Evolutionary conservation across 176 grass and related monocot species (phyloP).

Genomic region (Thalia dealbata): DNA sequence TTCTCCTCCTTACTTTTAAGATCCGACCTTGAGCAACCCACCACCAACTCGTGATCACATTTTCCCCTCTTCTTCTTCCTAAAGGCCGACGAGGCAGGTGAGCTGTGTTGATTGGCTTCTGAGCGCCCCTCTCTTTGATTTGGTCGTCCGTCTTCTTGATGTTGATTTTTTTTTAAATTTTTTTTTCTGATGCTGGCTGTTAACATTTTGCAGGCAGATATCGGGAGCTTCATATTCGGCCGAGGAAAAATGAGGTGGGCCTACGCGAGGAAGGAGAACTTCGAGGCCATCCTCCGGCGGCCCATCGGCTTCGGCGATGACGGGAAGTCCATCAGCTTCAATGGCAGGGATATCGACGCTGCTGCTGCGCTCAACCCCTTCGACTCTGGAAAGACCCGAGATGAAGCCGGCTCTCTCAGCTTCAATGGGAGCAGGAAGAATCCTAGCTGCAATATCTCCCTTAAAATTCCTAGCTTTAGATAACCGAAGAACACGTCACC

Average conservation of each 20-base stretch:
- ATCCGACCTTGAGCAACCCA: too few species aligned
- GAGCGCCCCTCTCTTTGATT: too few species aligned
- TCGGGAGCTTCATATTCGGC: too few species aligned
- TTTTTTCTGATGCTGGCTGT: too few species aligned
- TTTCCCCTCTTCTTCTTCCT: background rate
- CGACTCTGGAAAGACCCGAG: constrained; percentile 25
- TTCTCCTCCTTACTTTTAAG: background rate
- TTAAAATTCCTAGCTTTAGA: constrained; percentile 33
- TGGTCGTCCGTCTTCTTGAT: too few species aligned
- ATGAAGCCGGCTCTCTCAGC: constrained; percentile 50
- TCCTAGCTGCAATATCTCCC: constrained; percentile 26
- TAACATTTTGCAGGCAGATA: background rate
- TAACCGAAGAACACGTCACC: constrained; percentile 15
- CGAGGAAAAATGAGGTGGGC: too few species aligned
- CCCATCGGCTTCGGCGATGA: constrained; percentile 2
- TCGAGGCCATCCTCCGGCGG: constrained; percentile 3
- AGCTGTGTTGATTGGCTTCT: background rate
- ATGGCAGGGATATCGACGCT: constrained; percentile 19
- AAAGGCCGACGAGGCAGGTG: background rate
- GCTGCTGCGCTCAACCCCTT: constrained; percentile 22
- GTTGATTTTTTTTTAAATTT: background rate
- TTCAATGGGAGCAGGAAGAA: constrained; percentile 40
- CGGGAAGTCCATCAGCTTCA: constrained; percentile 42
- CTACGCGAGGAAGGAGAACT: background rate
- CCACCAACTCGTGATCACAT: too few species aligned